These are phyloP conservation scores for Naganishia kalamii DNA, from an alignment of 768 basidiomycete species.

Conservation along the genomic window DNA sequence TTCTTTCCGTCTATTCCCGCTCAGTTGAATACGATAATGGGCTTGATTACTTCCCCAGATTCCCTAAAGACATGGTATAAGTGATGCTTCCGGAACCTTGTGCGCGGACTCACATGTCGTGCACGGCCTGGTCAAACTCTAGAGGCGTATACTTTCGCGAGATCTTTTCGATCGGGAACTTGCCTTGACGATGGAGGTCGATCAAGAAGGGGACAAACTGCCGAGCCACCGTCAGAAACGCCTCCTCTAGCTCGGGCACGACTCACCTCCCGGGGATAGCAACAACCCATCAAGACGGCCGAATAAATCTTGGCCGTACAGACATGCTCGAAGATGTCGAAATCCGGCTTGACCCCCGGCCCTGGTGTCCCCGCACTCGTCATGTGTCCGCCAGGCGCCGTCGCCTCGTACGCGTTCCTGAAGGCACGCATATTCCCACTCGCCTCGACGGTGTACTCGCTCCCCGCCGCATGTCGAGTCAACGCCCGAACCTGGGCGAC, in stretches of 20 bases:
- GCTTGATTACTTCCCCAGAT: slow-evolving; percentile 33
- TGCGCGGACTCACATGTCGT: slow-evolving; percentile 13
- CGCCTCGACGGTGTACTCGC: slow-evolving; percentile 11
- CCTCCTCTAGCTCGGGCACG: background rate
- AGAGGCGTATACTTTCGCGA: slow-evolving; percentile 30
- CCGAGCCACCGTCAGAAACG: background rate
- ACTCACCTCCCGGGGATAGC: slow-evolving; percentile 15
- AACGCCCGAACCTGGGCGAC: background rate
- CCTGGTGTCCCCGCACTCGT: slow-evolving; percentile 8
- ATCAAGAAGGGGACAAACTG: slow-evolving; percentile 23
- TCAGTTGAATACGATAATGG: slow-evolving; percentile 29
- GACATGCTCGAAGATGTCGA: slow-evolving; percentile 9
- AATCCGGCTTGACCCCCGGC: slow-evolving; percentile 8
- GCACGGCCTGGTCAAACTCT: slow-evolving; percentile 30
- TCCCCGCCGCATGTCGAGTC: slow-evolving; percentile 1
- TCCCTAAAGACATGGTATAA: background rate
- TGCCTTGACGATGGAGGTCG: slow-evolving; percentile 30
- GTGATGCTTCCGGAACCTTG: background rate
- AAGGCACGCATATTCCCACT: slow-evolving; percentile 14
- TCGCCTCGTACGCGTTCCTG: slow-evolving; percentile 1
- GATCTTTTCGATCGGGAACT: slow-evolving; percentile 38
- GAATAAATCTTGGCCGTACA: slow-evolving; percentile 12
- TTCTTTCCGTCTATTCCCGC: too few relatives aligned
- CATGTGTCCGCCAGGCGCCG: slow-evolving; percentile 10
- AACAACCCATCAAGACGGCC: slow-evolving; percentile 4